phyloP scores from a whole-genome alignment of 2,329 filamentous ascomycete genomes.

The Aspergillus phoenicis region DNA sequence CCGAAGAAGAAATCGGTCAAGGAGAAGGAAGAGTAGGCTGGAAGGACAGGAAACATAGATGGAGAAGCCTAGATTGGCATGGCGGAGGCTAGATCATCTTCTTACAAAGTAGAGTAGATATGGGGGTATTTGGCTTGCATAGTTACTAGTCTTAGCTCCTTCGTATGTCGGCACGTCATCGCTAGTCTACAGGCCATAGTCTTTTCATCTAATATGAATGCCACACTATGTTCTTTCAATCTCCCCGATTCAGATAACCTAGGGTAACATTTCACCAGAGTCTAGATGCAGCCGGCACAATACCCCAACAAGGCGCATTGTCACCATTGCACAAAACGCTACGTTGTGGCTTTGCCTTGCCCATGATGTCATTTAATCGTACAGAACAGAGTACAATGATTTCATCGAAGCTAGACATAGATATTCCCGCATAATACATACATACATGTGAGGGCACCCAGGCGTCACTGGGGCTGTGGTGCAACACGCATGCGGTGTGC shows the following conservation, averaged over 20 bases:
- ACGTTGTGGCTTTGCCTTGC: not conserved
- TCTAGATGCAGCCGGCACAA: not conserved
- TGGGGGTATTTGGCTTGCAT: not conserved
- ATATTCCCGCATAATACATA: not conserved
- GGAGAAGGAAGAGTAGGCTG: slow-evolving; percentile 38
- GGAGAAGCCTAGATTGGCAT: not conserved
- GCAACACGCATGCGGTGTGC: not conserved
- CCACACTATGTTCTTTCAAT: not conserved
- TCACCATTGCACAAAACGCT: not conserved
- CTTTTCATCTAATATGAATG: not conserved
- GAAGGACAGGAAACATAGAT: not conserved
- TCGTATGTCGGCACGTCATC: not conserved
- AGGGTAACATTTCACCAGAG: too few relatives aligned
- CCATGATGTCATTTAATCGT: not conserved
- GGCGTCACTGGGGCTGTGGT: not conserved
- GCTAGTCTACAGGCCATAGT: not conserved
- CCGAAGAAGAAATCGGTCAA: slow-evolving; percentile 51
- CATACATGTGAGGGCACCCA: not conserved
- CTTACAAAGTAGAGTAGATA: not conserved
- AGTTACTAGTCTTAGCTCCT: not conserved
- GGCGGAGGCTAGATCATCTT: not conserved
- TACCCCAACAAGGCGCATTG: not conserved
- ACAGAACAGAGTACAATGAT: not conserved
- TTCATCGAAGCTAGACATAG: not conserved
- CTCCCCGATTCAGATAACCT: too few relatives aligned